phyloP scores from a whole-genome alignment of 2,329 filamentous ascomycete species.

The Neofusicoccum parvum region DNA sequence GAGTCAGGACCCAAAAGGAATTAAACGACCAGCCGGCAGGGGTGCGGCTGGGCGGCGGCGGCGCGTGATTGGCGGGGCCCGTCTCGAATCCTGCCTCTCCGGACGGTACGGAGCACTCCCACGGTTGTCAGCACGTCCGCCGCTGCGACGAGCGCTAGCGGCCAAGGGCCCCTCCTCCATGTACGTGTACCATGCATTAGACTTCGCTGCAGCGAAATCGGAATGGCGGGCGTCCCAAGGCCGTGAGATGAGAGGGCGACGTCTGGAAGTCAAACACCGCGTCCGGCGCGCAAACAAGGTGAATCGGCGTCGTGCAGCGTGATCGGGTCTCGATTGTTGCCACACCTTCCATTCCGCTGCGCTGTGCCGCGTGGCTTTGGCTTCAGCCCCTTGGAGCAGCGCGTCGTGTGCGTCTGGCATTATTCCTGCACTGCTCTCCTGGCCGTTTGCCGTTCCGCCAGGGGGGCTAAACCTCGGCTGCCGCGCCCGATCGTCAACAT shows the following conservation, averaged over 20 bases:
- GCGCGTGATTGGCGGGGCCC: slow-evolving; percentile 8
- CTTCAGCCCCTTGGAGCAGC: not conserved
- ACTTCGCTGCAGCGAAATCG: not conserved
- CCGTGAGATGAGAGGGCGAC: not conserved
- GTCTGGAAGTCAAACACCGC: not conserved
- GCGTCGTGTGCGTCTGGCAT: too few species aligned
- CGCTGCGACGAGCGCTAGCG: not conserved
- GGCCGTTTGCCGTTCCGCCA: not conserved
- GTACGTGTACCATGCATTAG: not conserved
- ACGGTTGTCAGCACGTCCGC: slow-evolving; percentile 1
- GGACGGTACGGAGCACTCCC: slow-evolving; percentile 2
- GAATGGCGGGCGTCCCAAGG: slow-evolving; percentile 6
- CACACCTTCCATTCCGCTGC: not conserved
- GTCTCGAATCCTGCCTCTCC: not conserved
- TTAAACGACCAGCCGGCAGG: not conserved
- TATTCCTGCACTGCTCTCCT: not conserved
- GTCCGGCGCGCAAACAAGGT: not conserved
- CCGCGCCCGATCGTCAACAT: not conserved
- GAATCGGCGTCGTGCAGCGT: not conserved
- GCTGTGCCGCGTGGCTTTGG: not conserved
- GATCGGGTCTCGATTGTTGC: not conserved
- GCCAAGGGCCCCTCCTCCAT: not conserved
- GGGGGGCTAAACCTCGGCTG: slow-evolving; percentile 8
- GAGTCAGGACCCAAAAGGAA: slow-evolving; percentile 10
- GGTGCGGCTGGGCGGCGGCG: not conserved